These are phyloP conservation scores for Plasmodium chabaudi DNA, from an alignment of 169 alveolate genomes.

Conservation along the genomic window DNA sequence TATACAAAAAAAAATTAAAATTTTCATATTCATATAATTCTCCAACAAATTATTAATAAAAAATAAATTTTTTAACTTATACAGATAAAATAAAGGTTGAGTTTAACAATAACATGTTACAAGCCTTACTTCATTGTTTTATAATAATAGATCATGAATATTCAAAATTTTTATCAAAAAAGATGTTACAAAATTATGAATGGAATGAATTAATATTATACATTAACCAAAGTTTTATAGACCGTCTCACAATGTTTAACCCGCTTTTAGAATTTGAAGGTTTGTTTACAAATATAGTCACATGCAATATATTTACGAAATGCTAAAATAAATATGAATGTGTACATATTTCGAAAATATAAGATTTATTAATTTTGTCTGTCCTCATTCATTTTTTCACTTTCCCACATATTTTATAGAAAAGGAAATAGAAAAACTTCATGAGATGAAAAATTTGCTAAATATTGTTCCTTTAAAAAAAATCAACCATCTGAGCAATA, in stretches of 20 bases:
- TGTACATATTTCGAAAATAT: too few relatives aligned
- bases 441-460: conserved; percentile 9
- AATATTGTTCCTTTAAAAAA: conserved; percentile 4
- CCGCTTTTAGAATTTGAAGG: conserved; percentile 46
- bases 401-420: conserved; percentile 10
- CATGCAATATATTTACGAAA: background rate
- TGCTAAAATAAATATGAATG: background rate
- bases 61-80: background rate
- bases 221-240: conserved; percentile 28
- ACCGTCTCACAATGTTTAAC: conserved; percentile 32
- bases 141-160: conserved; percentile 30
- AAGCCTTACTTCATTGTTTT: conserved; percentile 8
- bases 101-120: conserved; percentile 9
- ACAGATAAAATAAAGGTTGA: conserved; percentile 53
- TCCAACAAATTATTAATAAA: background rate
- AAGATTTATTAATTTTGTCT: too few relatives aligned
- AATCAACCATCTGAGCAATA: conserved; percentile 7
- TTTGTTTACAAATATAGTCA: background rate
- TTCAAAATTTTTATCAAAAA: conserved; percentile 3
- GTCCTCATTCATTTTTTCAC: too few relatives aligned
- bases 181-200: conserved; percentile 10
- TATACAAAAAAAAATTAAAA: background rate
- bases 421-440: conserved; percentile 27
- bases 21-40: background rate
- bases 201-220: conserved; percentile 32